These are phyloP conservation scores for Fusarium virguliforme DNA, from an alignment of 2,329 filamentous ascomycete species.

Conservation along the genomic window DNA sequence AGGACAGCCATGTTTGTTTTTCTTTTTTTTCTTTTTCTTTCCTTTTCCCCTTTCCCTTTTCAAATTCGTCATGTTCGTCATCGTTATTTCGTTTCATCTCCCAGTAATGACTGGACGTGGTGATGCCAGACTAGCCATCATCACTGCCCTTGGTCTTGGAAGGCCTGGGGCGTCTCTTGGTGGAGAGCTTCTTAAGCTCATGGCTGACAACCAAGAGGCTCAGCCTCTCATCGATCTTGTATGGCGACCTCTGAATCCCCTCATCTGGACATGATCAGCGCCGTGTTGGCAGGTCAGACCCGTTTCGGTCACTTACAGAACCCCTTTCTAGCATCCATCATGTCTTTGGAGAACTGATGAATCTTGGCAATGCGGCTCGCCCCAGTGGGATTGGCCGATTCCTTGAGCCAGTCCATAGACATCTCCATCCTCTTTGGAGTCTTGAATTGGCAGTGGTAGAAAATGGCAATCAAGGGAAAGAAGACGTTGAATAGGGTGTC, in stretches of 20 bases:
- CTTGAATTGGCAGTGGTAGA: slow-evolving; percentile 61
- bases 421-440: slow-evolving; percentile 61
- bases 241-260: slow-evolving; percentile 52
- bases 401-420: slow-evolving; percentile 58
- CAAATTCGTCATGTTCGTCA: slow-evolving; percentile 24
- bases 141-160: slow-evolving; percentile 50
- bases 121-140: slow-evolving; percentile 37
- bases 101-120: slow-evolving; percentile 42
- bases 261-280: slow-evolving; percentile 52
- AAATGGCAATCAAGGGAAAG: slow-evolving; percentile 59
- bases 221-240: slow-evolving; percentile 55
- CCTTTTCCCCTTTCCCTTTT: slow-evolving; percentile 8
- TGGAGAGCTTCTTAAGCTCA: slow-evolving; percentile 60
- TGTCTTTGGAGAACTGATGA: slow-evolving; percentile 50
- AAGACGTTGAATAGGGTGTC: slow-evolving; percentile 54
- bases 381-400: slow-evolving; percentile 48
- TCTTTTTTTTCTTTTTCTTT: slow-evolving; percentile 30
- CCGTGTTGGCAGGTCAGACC: neutral
- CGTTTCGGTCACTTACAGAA: slow-evolving; percentile 54
- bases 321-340: slow-evolving; percentile 55
- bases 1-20: slow-evolving; percentile 28
- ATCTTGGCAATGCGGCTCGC: slow-evolving; percentile 52
- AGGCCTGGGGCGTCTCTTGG: slow-evolving; percentile 52
- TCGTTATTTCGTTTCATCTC: slow-evolving; percentile 19
- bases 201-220: slow-evolving; percentile 58